Percentiles rank a stretch among this genome's conserved stretches.
These are phyloP conservation scores for Pseudogymnoascus sp. DNA, from an alignment of 2,329 filamentous ascomycete species.

Conservation along the genomic window DNA sequence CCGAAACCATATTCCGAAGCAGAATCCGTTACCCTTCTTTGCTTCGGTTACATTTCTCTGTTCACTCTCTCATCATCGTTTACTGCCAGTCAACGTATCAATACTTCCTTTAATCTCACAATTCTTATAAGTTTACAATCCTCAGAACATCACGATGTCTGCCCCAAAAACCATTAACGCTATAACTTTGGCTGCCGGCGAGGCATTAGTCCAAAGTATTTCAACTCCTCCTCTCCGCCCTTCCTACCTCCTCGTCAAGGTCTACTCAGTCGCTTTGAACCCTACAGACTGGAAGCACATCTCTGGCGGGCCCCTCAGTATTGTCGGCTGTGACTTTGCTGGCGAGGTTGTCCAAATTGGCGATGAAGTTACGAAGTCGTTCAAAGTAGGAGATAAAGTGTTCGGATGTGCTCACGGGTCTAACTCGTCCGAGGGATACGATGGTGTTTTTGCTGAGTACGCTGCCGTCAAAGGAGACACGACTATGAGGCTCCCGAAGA, in stretches of 20 bases:
- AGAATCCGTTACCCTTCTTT: not conserved
- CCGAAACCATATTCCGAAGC: not conserved
- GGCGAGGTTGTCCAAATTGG: slow-evolving; percentile 16
- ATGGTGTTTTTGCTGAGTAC: slow-evolving; percentile 19
- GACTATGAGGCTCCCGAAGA: slow-evolving; percentile 13
- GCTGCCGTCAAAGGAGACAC: slow-evolving; percentile 16
- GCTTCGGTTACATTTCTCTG: not conserved
- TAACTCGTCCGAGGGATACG: slow-evolving; percentile 14
- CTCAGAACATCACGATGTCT: not conserved
- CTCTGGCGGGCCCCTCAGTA: not conserved
- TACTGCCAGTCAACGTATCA: not conserved
- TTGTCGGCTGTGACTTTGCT: not conserved
- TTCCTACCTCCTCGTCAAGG: slow-evolving; percentile 16
- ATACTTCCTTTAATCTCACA: not conserved
- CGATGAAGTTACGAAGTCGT: slow-evolving; percentile 15
- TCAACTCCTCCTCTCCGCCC: slow-evolving; percentile 14
- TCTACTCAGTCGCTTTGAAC: slow-evolving; percentile 16
- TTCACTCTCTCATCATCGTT: not conserved
- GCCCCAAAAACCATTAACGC: not conserved
- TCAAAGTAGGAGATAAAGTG: slow-evolving; percentile 16
- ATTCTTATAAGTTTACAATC: not conserved
- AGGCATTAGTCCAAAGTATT: not conserved
- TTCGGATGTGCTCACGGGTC: slow-evolving; percentile 16
- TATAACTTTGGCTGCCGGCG: not conserved
- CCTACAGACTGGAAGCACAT: slow-evolving; percentile 17